Percentiles rank a stretch among this genome's conserved stretches.
phyloP scores from a whole-genome alignment of 768 basidiomycete genomes.

The Pleurotus pulmonarius region DNA sequence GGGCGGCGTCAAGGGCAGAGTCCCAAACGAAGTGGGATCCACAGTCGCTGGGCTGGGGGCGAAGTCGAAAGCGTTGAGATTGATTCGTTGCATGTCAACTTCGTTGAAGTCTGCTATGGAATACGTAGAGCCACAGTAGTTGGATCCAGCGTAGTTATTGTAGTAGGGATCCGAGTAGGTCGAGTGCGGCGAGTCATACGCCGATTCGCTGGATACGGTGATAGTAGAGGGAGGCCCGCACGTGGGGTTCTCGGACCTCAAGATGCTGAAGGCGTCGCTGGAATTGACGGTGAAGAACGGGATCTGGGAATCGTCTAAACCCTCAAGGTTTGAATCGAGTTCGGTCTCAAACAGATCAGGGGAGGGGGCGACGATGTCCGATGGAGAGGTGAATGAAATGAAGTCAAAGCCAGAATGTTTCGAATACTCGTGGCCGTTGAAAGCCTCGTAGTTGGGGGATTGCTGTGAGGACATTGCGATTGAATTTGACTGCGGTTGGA shows the following conservation, averaged over 20 bases:
- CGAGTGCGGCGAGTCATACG: slow-evolving; percentile 64
- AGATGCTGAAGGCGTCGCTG: slow-evolving; percentile 61
- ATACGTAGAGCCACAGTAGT: slow-evolving; percentile 45
- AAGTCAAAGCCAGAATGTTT: slow-evolving; percentile 51
- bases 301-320: slow-evolving; percentile 59
- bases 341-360: slow-evolving; percentile 84
- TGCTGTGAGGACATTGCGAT: slow-evolving; percentile 27
- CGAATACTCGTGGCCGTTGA: slow-evolving; percentile 31
- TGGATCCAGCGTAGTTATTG: slow-evolving; percentile 59
- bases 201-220: slow-evolving; percentile 76
- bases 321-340: slow-evolving; percentile 68
- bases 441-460: slow-evolving; percentile 27
- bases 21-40: slow-evolving; percentile 58
- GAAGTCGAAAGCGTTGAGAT: slow-evolving; percentile 16
- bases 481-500: slow-evolving; percentile 21
- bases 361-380: slow-evolving; percentile 72
- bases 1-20: slow-evolving; percentile 55
- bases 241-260: slow-evolving; percentile 59
- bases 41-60: slow-evolving; percentile 32
- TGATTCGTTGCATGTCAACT: slow-evolving; percentile 67
- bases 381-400: slow-evolving; percentile 64
- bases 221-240: slow-evolving; percentile 75
- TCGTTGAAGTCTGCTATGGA: slow-evolving; percentile 59
- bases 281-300: slow-evolving; percentile 62
- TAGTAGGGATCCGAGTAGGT: slow-evolving; percentile 50